Conservation (phyloP, 768 basidiomycete genomes). For the Boletus subcaerulescens region DNA sequence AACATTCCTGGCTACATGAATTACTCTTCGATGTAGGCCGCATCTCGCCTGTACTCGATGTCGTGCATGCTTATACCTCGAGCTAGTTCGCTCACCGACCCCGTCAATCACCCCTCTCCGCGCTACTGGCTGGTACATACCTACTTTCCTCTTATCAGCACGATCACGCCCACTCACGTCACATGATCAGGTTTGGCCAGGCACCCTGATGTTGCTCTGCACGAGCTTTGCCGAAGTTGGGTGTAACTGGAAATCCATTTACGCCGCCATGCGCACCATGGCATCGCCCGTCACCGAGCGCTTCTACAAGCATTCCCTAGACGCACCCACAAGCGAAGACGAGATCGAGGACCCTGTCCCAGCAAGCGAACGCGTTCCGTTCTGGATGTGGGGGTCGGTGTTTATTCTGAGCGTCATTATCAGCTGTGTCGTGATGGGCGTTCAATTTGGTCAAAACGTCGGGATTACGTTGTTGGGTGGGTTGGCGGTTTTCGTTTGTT, state of each 20-base stretch:
- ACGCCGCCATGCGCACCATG: conserved; percentile 1
- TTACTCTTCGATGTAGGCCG: conserved; percentile 18
- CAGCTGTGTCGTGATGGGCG: conserved; percentile 51
- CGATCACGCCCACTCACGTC: not conserved
- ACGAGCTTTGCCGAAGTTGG: conserved; percentile 34
- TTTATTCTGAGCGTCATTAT: conserved; percentile 47
- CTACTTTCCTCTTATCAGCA: not conserved
- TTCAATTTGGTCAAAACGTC: conserved; percentile 54
- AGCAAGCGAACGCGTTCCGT: conserved; percentile 51
- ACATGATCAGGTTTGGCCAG: conserved; percentile 22
- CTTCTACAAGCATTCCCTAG: not conserved
- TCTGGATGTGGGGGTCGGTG: conserved; percentile 52
- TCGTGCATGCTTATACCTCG: not conserved
- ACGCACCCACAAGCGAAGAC: conserved; percentile 16
- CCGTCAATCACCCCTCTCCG: conserved; percentile 46
- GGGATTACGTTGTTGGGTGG: conserved; percentile 24
- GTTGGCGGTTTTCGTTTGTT: not conserved
- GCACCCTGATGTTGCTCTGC: conserved; percentile 50
- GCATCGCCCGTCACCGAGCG: conserved; percentile 1
- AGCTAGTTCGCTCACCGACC: conserved; percentile 41
- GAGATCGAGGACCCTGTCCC: conserved; percentile 55
- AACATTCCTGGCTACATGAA: conserved; percentile 24
- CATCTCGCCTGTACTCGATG: not conserved
- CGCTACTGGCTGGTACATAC: conserved; percentile 49
- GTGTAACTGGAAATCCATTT: conserved; percentile 25